phyloP scores from a whole-genome alignment of 495 filamentous ascomycete species.

The Penicillium chermesinum region DNA sequence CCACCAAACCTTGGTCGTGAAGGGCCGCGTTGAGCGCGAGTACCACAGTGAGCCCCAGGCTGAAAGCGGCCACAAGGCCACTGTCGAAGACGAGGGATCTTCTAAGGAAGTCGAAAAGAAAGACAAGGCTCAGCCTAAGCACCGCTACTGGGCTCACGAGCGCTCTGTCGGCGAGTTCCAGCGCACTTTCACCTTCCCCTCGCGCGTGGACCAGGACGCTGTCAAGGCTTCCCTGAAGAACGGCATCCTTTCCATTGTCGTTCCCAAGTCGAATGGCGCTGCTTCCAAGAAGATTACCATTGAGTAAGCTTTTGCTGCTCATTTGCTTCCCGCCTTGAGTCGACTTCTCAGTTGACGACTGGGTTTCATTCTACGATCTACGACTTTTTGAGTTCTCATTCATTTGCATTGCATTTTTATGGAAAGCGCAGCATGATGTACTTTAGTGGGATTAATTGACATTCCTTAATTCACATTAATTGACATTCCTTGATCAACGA shows the following conservation, averaged over 20 bases:
- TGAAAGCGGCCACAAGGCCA: slow-evolving; percentile 37
- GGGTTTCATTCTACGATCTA: neutral
- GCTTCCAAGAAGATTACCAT: slow-evolving; percentile 54
- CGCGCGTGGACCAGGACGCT: slow-evolving; percentile 66
- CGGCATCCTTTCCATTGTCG: slow-evolving; percentile 66
- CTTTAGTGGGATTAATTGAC: neutral
- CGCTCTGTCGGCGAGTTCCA: slow-evolving; percentile 79
- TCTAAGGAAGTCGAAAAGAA: neutral
- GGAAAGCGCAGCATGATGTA: neutral
- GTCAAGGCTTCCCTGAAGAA: slow-evolving; percentile 76
- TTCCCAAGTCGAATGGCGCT: slow-evolving; percentile 71
- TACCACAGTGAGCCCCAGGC: slow-evolving; percentile 47
- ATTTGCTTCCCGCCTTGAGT: neutral
- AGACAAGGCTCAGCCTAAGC: slow-evolving; percentile 12
- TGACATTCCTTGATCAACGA: too few relatives aligned
- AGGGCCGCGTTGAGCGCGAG: slow-evolving; percentile 54
- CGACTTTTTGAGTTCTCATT: slow-evolving; percentile 5
- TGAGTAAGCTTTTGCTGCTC: slow-evolving; percentile 39
- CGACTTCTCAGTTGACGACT: neutral
- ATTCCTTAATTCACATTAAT: neutral
- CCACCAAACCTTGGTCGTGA: slow-evolving; percentile 68
- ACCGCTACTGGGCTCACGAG: slow-evolving; percentile 80
- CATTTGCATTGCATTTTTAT: neutral
- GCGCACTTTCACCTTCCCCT: slow-evolving; percentile 76
- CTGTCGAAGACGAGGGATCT: slow-evolving; percentile 28